Evolutionary conservation across 805 yeast species (phyloP), one percentile per base, ranked within the genome.

Genomic region (Hemisphaericaspora nanyangensis): DNA sequence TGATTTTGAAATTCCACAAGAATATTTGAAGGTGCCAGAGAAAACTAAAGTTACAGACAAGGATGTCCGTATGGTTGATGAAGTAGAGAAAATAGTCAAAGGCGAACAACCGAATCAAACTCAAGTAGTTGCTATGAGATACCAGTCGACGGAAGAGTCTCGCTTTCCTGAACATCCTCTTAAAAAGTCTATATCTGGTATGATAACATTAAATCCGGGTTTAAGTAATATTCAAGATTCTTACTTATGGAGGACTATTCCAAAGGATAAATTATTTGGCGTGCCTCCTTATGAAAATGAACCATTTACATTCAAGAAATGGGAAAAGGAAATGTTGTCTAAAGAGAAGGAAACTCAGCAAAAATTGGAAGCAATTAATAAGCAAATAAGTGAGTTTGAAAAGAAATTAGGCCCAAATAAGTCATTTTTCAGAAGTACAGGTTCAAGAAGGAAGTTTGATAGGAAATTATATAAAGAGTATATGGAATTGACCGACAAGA

Each of bases 161-260:
- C 12, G 11, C 11, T 22, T 22, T 22, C 62, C 63, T 5, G 69
- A 62, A 35, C 74, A 68, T 40, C 58, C 70, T 5, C 52, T 67
- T 32, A 65, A 62, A 37, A 60, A 55, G 39, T 56, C 70, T 5
- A 49, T 67, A 34, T 63, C 68, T 34, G 72, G 71, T 6, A 61
- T 65, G 65, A 53, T 65, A 26, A 60, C 59, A 26, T 44, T 63
- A 37, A 66, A 65, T 40, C 62, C 64, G 1, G 52, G 52, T 17
- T 51, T 67, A 37, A 55, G 58, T 20, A 61, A 59, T 33, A 55
- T 68, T 15, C 63, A 61, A 38, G 70, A 69, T 43, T 68, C 61
- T 24, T 64, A 58, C 39, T 55, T 69, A 28, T 67, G 73, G 72
- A 55, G 63, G 15, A 34, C 63, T 30, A 51, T 63, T 17, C 73